Evolutionary conservation across 2,329 filamentous ascomycete species (phyloP).

Genomic region (Colletotrichum viniferum): DNA sequence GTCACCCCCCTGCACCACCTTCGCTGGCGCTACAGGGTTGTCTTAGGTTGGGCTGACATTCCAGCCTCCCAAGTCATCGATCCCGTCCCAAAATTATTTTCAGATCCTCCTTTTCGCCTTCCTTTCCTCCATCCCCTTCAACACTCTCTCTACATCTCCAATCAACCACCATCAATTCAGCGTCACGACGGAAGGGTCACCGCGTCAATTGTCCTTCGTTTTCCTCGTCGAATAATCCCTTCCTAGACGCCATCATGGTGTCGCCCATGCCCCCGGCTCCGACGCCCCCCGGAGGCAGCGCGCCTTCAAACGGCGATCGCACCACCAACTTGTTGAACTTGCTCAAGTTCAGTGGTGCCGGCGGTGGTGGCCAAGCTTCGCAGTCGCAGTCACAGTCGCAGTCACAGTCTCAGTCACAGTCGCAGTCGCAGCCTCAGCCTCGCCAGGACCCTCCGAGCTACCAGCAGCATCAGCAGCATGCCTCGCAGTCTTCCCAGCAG

Average conservation of each 20-base stretch:
- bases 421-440: background rate
- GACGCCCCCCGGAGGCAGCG: slow-evolving; percentile 45
- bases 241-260: slow-evolving; percentile 32
- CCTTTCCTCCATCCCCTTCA: background rate
- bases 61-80: slow-evolving; percentile 20
- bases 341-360: slow-evolving; percentile 61
- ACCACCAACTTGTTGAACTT: slow-evolving; percentile 63
- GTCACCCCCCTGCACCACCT: slow-evolving; percentile 11
- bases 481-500: slow-evolving; percentile 24
- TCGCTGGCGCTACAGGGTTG: slow-evolving; percentile 12
- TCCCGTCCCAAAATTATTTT: slow-evolving; percentile 21
- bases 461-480: slow-evolving; percentile 35
- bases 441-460: slow-evolving; percentile 11
- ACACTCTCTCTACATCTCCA: background rate
- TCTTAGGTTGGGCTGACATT: slow-evolving; percentile 17
- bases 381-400: background rate
- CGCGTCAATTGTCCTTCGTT: slow-evolving; percentile 18
- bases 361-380: slow-evolving; percentile 25
- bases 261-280: slow-evolving; percentile 53
- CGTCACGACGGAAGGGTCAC: slow-evolving; percentile 18
- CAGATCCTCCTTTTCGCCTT: background rate
- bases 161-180: background rate
- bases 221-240: slow-evolving; percentile 10
- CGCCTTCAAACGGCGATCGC: slow-evolving; percentile 48
- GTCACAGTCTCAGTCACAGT: background rate